Evolutionary conservation across 2,329 filamentous ascomycete genomes (phyloP), one percentile per base, ranked within the genome.

Genomic region (Falciphora oryzae): DNA sequence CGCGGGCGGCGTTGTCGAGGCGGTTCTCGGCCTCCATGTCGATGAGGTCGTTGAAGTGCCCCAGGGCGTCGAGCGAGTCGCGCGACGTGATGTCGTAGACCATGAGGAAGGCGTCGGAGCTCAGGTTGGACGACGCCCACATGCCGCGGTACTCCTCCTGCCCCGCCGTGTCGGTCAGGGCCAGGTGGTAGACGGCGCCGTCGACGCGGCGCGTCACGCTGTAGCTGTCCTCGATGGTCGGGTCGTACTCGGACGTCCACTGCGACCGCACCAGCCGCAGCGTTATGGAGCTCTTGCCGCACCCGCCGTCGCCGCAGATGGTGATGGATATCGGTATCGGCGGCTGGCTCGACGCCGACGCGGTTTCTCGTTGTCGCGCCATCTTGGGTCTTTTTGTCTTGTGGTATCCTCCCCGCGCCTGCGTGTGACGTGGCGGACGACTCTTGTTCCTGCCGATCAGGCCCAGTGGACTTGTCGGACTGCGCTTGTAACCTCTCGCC

Each of bases 71-170:
- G 68, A 95, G 84, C 57, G 87, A 90, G 71, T 85, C 81, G 65
- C 77, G 75, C 58, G 85, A 85, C 1, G 91, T 95, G 77, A 95
- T 94, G 78, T 95, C 91, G 83, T 95, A 95, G 70, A 95, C 91
- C 71, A 95, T 84, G 28, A 95, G 82, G 78, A 94, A 95, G 68
- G 91, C 91, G 74, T 95, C 91, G 67, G 89, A 89, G 73, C 86
- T 84, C 22, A 94, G 85, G 75, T 93, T 94, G 29, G 88, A 88
- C 44, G 87, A 83, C 1, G 90, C 90, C 91, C 91, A 95, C 81
- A 95, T 91, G 70, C 90, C 89, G 69, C 91, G 89, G 79, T 95
- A 95, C 78, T 95, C 91, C 78, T 95, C 91, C 75, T 95, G 91
- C n/a, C 91, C 91, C 31, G 91, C 91, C 1, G 91, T 94, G 79